A percentile compares a stretch with the other conserved stretches of the same genome.
Evolutionary conservation across 1,284 basidiomycete genomes (phyloP).

Genomic region (Malassezia japonica): DNA sequence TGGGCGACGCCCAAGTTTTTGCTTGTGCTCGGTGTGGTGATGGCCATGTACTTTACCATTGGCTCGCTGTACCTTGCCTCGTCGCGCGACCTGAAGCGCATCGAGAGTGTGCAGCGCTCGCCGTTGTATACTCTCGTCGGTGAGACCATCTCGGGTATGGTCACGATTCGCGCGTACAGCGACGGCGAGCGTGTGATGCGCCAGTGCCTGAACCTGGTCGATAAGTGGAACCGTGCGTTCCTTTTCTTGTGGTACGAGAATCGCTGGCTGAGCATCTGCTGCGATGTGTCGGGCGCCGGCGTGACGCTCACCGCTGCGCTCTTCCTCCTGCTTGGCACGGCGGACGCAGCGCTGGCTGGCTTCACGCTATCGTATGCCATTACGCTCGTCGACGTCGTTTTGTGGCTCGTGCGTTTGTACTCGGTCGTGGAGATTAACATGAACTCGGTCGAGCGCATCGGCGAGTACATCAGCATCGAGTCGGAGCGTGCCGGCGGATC

Average conservation of each 20-base stretch:
- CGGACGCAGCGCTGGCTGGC: conserved; percentile 42
- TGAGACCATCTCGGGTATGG: conserved; percentile 65
- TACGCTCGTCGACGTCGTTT: conserved; percentile 58
- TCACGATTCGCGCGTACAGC: conserved; percentile 80
- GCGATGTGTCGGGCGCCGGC: conserved; percentile 39
- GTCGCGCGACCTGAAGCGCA: conserved; percentile 45
- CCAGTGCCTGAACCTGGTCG: conserved; percentile 42
- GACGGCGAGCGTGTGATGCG: conserved; percentile 65
- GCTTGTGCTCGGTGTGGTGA: conserved; percentile 26
- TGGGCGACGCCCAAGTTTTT: conserved; percentile 41
- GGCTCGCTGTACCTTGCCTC: conserved; percentile 44
- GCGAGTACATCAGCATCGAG: conserved; percentile 41
- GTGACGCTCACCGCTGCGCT: conserved; percentile 46
- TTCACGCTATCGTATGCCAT: conserved; percentile 43
- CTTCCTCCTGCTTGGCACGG: conserved; percentile 53
- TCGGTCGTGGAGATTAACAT: conserved; percentile 48
- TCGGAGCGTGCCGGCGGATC: conserved; percentile 30
- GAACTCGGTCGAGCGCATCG: conserved; percentile 47
- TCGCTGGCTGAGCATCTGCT: conserved; percentile 47
- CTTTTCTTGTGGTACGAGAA: conserved; percentile 56
- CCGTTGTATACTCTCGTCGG: conserved; percentile 46
- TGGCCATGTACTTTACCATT: conserved; percentile 36
- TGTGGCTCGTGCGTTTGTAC: conserved; percentile 47
- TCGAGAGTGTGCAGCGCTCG: conserved; percentile 45
- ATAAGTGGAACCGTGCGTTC: conserved; percentile 51